A percentile compares a stretch with the other conserved stretches of the same genome.
These are phyloP conservation scores for Talinum fruticosum DNA, from an alignment of 148 eudicot genomes.

Conservation along the genomic window DNA sequence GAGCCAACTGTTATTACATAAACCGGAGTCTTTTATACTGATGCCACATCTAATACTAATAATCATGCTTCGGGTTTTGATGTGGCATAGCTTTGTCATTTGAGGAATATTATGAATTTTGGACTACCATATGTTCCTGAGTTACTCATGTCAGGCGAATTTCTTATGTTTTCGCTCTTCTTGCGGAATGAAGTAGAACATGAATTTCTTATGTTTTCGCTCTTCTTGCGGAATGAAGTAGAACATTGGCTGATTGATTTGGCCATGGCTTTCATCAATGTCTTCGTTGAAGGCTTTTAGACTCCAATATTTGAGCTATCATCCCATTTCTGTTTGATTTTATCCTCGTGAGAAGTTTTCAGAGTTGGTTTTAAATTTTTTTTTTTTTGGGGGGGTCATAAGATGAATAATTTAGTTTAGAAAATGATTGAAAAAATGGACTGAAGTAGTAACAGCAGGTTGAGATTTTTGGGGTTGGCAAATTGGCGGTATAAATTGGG, in stretches of 20 bases:
- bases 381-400: too few species aligned
- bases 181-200: neutral
- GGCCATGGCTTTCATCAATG: neutral
- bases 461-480: too few species aligned
- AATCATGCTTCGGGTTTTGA: neutral
- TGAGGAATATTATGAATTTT: constrained; percentile 1
- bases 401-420: too few species aligned
- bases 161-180: too few species aligned
- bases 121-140: constrained; percentile 10
- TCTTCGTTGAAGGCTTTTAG: neutral
- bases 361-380: too few species aligned
- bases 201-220: too few species aligned
- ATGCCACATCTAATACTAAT: neutral
- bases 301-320: neutral
- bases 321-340: too few species aligned
- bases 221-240: neutral
- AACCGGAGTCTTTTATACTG: neutral
- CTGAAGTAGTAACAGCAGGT: too few species aligned
- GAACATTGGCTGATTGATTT: neutral
- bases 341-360: too few species aligned
- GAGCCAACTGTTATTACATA: constrained; percentile 96
- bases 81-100: neutral
- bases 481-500: too few species aligned
- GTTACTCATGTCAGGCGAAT: neutral
- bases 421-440: too few species aligned